Base-by-base conservation (phyloP, 78 protist species). In the Dictyostelium citrinum region DNA sequence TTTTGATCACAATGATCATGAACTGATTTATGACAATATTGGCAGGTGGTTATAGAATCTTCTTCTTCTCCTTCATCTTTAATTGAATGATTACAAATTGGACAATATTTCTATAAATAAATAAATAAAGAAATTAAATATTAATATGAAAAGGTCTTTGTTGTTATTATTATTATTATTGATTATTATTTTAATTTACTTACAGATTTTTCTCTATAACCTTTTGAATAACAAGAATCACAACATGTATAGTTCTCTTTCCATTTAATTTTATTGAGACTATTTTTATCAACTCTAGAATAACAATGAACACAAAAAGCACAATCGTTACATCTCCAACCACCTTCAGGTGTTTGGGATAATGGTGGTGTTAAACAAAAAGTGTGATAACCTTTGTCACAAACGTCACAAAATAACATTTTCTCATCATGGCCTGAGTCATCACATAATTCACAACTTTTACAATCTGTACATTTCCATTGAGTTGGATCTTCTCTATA, bases 331-430 rank as follows among this genome's bases (percentile, higher is more conserved):
- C 96, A 93, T 72, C 61, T 78, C 96, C 96, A 94, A n/a, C 90
- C 94, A 74, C 90, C 94, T 8, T 39, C 31, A 2, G 96, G 96
- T 5, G 84, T 33, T 27, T 11, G 27, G 5, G 46, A 45, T 43
- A 94, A 22, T 3, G 81, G 84, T 61, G 96, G 96, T 17, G 5
- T 12, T 17, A 86, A 76, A 72, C 96, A 94, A 82, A 58, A 94
- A 20, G 85, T 85, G 67, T 94, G 96, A 55, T 39, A 94, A 31
- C 95, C 93, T 43, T 78, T 67, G 70, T 94, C 96, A 49, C 96
- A 94, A 55, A 80, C 90, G 46, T 94, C 95, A 61, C 96, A 94
- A 51, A 82, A 58, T 51, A 88, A 37, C 90, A 94, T 84, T 22
- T 90, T 74, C 27, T 81, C 94, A 46, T 90, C 91, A 64, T 80